Base-by-base conservation (phyloP, 2,329 filamentous ascomycete species). In the Penicillium vulpinum region DNA sequence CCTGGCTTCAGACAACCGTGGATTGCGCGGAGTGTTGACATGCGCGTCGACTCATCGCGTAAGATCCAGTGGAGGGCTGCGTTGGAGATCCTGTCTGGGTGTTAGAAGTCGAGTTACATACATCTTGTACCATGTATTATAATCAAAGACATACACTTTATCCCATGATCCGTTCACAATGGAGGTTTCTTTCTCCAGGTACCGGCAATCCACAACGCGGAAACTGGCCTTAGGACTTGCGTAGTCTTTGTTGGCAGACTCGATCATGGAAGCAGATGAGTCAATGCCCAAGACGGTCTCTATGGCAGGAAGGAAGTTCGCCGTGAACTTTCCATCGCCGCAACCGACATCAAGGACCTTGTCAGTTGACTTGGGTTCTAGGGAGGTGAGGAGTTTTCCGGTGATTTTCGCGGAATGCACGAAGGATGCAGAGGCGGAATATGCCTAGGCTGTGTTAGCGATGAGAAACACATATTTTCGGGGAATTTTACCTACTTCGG, bases 21-120 rank as follows among this genome's bases (percentile, higher is more conserved):
- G 3, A 85, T 78, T 38, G 78, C 81, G 8, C 66, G 62, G 65
- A 90, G 86, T 70, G 88, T 83, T 28, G 70, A 65, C 4, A 71
- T 62, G 10, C 84, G 79, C 1, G 79, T 80, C 0, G 67, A 62
- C 0, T 72, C 59, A 28, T 75, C 70, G 0, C 81, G 75, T 8
- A 91, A 77, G 66, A 88, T 85, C 86, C 86, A 88, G 72, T 88
- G 85, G 70, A 88, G 77, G 0, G 85, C 86, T 0, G 86, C 86
- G 64, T 88, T 88, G 54, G 85, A 88, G 69, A 88, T 62, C 3
- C 70, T 73, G 22, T 26, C 7, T 15, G 2, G 8, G 0, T 24
- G 31, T 57, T 41, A 54, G 44, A 39, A 9, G 50, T 33, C 29
- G 3, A n/a, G 22, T 29, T 13, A 22, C 36, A 22, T 33, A 28